phyloP scores from a whole-genome alignment of 768 basidiomycete genomes.

The Phanerochaete carnosa region DNA sequence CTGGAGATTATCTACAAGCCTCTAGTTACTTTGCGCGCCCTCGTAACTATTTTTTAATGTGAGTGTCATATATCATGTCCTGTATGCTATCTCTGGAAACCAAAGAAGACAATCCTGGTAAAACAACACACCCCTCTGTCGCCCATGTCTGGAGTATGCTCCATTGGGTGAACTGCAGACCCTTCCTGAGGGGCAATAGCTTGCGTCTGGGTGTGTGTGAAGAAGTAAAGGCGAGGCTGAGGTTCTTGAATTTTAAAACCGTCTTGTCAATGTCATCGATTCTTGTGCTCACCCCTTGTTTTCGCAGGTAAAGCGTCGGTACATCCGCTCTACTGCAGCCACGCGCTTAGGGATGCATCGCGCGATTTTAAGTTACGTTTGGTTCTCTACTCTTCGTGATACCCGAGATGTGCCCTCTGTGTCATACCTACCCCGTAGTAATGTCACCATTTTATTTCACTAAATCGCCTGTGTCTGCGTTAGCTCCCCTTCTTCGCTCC shows the following conservation, averaged over 20 bases:
- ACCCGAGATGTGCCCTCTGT: not conserved
- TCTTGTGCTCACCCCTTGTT: not conserved
- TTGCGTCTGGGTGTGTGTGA: slow-evolving; percentile 63
- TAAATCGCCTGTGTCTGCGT: not conserved
- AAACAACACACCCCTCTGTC: slow-evolving; percentile 70
- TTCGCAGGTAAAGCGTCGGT: not conserved
- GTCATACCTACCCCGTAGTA: not conserved
- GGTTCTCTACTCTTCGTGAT: not conserved
- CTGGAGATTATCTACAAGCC: slow-evolving; percentile 72
- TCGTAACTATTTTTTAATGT: slow-evolving; percentile 21
- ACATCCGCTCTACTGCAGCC: not conserved
- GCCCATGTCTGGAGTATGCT: slow-evolving; percentile 25
- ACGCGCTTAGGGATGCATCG: not conserved
- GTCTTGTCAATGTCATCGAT: not conserved
- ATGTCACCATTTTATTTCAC: not conserved
- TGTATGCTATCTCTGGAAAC: slow-evolving; percentile 27
- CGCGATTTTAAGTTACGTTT: not conserved
- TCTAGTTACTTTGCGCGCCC: slow-evolving; percentile 5
- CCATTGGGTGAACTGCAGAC: not conserved
- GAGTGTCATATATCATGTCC: slow-evolving; percentile 22
- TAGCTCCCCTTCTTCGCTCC: too few species aligned
- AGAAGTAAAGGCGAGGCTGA: slow-evolving; percentile 91
- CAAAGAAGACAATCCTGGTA: slow-evolving; percentile 88
- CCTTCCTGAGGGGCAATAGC: not conserved
- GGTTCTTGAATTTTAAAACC: slow-evolving; percentile 23